Base-by-base conservation (phyloP, 2,329 filamentous ascomycete genomes). In the Talaromyces sp. region DNA sequence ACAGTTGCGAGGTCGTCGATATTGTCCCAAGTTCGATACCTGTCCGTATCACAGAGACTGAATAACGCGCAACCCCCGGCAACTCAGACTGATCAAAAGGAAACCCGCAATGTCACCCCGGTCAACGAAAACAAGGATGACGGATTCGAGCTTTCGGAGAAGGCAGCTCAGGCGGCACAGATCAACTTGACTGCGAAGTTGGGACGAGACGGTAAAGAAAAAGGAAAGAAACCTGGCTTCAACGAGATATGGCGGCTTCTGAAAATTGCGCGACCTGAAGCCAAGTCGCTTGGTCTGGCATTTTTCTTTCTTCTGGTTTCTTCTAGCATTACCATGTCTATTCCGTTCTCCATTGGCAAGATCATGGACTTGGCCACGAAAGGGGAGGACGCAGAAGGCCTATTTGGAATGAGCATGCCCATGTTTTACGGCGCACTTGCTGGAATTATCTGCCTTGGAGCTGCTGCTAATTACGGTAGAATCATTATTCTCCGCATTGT, bases 301-400 rank as follows among this genome's bases (percentile, higher is more conserved):
- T 93, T 97, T 70, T 72, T 88, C 57, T 89, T 96, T 69, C 80
- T 99, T 53, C 80, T 99, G 59, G 81, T 97, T 62, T 97, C 93
- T 15, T 97, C 93, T 3, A 83, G 86, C 53, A 91, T 99, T 65
- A 96, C 92, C 58, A 96, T 99, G 89, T 92, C 91, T 2, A 89
- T 99, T 60, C 94, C 94, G 1, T 96, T 97, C 70, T 96, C 92
- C 0, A 96, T 99, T 63, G 94, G 94, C 58, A 93, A 92, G 70
- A 96, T 99, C 62, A 79, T 99, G 71, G 94, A 99, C 74, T 84
- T 94, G 55, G 91, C 93, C 8, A 95, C 91, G 9, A 88, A 91
- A 67, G 81, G 84, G 40, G 78, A 84, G 8, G 78, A 80, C 19
- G 80, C 81, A 21, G 68, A 78, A 36, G 84, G 84, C 57, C 79